phyloP scores from a whole-genome alignment of 495 filamentous ascomycete genomes.

The Trichodelitschia bisporula region DNA sequence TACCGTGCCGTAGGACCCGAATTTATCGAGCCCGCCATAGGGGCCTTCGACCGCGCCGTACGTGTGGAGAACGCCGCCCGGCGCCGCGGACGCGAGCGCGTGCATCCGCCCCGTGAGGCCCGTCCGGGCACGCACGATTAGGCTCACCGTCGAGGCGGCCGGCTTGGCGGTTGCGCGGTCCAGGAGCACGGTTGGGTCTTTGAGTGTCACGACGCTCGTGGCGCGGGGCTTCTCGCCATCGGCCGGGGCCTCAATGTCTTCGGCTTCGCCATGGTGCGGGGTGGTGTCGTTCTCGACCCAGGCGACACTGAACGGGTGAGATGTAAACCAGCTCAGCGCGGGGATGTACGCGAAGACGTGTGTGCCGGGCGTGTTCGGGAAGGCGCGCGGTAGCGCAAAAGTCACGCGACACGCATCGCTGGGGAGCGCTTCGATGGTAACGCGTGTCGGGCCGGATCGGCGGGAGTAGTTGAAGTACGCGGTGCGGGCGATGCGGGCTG shows the following conservation, averaged over 20 bases:
- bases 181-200: slow-evolving; percentile 6
- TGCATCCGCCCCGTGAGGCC: slow-evolving; percentile 29
- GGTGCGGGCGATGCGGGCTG: slow-evolving; percentile 10
- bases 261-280: too few relatives aligned
- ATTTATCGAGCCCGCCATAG: slow-evolving; percentile 27
- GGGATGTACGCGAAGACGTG: slow-evolving; percentile 34
- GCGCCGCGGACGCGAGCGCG: slow-evolving; percentile 18
- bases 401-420: slow-evolving; percentile 24
- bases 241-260: background rate
- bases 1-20: slow-evolving; percentile 28
- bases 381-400: slow-evolving; percentile 23
- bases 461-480: slow-evolving; percentile 13
- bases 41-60: slow-evolving; percentile 29
- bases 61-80: slow-evolving; percentile 19
- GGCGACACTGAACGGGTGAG: slow-evolving; percentile 32
- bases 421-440: slow-evolving; percentile 27
- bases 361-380: slow-evolving; percentile 25
- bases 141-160: slow-evolving; percentile 20
- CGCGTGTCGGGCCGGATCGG: slow-evolving; percentile 16
- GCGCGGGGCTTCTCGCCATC: slow-evolving; percentile 7
- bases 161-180: slow-evolving; percentile 16
- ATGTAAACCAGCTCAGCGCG: slow-evolving; percentile 21
- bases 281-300: slow-evolving; percentile 18
- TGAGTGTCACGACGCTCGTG: slow-evolving; percentile 3
- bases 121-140: slow-evolving; percentile 27